These are phyloP conservation scores for Biscogniauxia sp. DNA, from an alignment of 2,329 filamentous ascomycete species.

Conservation along the genomic window DNA sequence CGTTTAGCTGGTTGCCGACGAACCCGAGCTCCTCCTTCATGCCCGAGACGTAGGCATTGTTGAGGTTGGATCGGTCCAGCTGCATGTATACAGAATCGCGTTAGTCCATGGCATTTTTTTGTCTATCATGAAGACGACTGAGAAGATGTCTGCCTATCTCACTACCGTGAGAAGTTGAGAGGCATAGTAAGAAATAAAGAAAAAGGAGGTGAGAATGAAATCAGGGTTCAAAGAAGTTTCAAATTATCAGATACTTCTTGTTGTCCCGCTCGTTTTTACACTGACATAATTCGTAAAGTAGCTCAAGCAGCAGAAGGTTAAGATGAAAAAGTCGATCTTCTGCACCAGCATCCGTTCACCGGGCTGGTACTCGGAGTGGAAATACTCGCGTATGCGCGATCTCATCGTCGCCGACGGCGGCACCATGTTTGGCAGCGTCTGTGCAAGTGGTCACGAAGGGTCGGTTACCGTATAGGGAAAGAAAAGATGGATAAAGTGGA, in stretches of 20 bases:
- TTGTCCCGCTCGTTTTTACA: slow-evolving; percentile 16
- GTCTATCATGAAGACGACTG: no score
- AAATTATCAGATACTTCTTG: not conserved
- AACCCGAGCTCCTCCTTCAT: slow-evolving; percentile 52
- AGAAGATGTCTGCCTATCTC: not conserved
- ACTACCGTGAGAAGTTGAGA: not conserved
- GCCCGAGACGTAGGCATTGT: slow-evolving; percentile 54
- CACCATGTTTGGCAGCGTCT: slow-evolving; percentile 15
- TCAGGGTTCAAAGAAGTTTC: not conserved
- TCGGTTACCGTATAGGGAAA: not conserved
- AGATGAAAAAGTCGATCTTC: slow-evolving; percentile 63
- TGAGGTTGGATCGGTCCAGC: slow-evolving; percentile 51
- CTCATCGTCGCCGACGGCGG: slow-evolving; percentile 3
- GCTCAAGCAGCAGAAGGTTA: slow-evolving; percentile 61
- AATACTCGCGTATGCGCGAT: slow-evolving; percentile 26
- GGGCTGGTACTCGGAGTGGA: slow-evolving; percentile 30
- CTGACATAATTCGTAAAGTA: slow-evolving; percentile 55
- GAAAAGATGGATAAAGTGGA: slow-evolving; percentile 3
- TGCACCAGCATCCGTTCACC: slow-evolving; percentile 46
- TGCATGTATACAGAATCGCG: slow-evolving; percentile 14
- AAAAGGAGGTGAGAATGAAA: not conserved
- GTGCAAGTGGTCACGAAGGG: slow-evolving; percentile 3
- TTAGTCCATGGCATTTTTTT: no score
- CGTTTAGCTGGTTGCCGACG: slow-evolving; percentile 47
- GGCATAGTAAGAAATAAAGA: not conserved